Base-by-base conservation (phyloP, 2,329 filamentous ascomycete species). In the Aspergillus calidoustus region DNA sequence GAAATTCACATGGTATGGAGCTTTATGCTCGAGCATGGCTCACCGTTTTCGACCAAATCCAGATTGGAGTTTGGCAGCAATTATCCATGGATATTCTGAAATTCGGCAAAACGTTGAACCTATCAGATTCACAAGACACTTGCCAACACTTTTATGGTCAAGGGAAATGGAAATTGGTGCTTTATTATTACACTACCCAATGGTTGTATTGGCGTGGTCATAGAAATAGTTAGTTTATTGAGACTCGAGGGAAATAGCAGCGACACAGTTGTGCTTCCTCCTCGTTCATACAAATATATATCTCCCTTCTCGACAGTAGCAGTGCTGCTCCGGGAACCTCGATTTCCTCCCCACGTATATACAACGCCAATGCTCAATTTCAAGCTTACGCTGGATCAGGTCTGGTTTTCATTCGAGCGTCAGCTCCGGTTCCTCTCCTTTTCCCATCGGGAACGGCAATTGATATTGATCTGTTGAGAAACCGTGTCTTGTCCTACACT, bases 401-500 rank as follows among this genome's bases (percentile, higher is more conserved):
- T 5, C 4, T 41, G 34, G 1, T 41, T 41, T 15, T 15, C 13
- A 41, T 41, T 41, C 34, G 34, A 41, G 34, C 52, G 38, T 17
- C 19, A 11, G 19, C 25, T 49, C 41, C 50, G 50, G 43, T 22
- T 17, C 17, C 30, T 48, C 54, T 23, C 44, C 54, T 56, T 56
- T 57, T 50, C 46, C 49, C 30, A 50, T 57, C 43, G 23, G 54
- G 44, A 57, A 49, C 46, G 31, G 31, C 54, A 19, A 25, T 22
- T 51, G 28, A 41, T 25, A 25, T 22, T 51, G 38, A 41, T 25
- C 38, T 52, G 34, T 31, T 47, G 53, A 41, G 41, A 46, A 28
- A 57, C 34, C 23, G 60, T 38, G 48, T 25, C 30, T 54, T 60
- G 60, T 62, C 59, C 59, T 50, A 60, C 62, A 49, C 43, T 46